Evolutionary conservation across 2,329 filamentous ascomycete species (phyloP).

Genomic region (Monosporascus cannonballus): DNA sequence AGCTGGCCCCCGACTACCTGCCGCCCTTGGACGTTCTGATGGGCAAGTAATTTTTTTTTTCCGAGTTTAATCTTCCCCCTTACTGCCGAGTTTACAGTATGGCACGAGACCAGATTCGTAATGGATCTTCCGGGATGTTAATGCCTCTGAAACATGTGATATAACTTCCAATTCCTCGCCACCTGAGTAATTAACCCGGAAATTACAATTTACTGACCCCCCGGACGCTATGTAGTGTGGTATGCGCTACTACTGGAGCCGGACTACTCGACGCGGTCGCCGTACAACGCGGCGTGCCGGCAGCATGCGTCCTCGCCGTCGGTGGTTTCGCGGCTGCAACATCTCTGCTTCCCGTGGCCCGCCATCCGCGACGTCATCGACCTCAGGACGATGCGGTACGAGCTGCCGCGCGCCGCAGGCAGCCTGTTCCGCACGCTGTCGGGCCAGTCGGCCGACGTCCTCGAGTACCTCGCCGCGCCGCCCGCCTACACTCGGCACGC

Average conservation of each 20-base stretch:
- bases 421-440: conserved; percentile 3
- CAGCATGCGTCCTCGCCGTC: neutral
- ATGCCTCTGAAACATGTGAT: too few relatives aligned
- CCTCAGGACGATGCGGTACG: conserved; percentile 1
- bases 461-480: conserved; percentile 3
- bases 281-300: neutral
- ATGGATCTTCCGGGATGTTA: too few relatives aligned
- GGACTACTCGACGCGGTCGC: too few relatives aligned
- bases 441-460: conserved; percentile 2
- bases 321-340: conserved; percentile 1
- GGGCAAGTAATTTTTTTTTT: too few relatives aligned
- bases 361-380: conserved; percentile 4
- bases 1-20: conserved; percentile 4
- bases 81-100: too few relatives aligned
- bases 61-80: too few relatives aligned
- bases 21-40: conserved; percentile 5
- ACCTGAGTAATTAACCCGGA: too few relatives aligned
- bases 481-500: conserved; percentile 1
- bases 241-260: neutral
- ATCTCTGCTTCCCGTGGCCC: conserved; percentile 6
- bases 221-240: neutral
- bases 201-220: too few relatives aligned
- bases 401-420: conserved; percentile 3
- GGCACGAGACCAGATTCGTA: too few relatives aligned
- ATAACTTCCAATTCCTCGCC: too few relatives aligned